Percentiles rank a stretch among this genome's conserved stretches.
Conservation (phyloP, 139 green algal genomes). For the Tetradesmus obliquus region DNA sequence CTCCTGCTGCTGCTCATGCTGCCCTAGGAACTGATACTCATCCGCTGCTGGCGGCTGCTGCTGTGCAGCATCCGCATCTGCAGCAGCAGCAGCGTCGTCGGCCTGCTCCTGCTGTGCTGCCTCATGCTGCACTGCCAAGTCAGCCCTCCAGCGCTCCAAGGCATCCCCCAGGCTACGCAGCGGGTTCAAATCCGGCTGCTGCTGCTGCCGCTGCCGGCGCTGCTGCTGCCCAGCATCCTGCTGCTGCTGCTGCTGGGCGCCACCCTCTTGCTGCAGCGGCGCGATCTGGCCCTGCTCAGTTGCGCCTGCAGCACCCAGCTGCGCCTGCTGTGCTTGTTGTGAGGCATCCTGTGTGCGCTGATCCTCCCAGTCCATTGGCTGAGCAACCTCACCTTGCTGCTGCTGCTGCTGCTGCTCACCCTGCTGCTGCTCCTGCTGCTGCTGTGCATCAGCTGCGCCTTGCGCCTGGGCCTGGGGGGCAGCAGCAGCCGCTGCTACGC, state of each 20-base stretch:
- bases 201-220: constrained; percentile 42
- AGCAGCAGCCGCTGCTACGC: constrained; percentile 59
- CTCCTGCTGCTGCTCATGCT: constrained; percentile 50
- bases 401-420: constrained; percentile 37
- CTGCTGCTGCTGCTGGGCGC: constrained; percentile 46
- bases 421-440: constrained; percentile 39
- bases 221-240: constrained; percentile 38
- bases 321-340: constrained; percentile 37
- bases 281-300: constrained; percentile 32
- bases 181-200: constrained; percentile 75
- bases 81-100: constrained; percentile 38
- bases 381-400: constrained; percentile 27
- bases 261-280: constrained; percentile 27
- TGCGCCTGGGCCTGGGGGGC: constrained; percentile 35
- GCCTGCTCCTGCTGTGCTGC: constrained; percentile 57
- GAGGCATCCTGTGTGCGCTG: constrained; percentile 36
- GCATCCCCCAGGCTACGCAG: constrained; percentile 77
- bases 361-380: constrained; percentile 45
- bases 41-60: constrained; percentile 44
- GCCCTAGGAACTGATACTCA: constrained; percentile 73
- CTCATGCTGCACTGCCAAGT: constrained; percentile 78
- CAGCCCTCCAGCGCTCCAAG: constrained; percentile 80
- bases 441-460: constrained; percentile 44
- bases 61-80: constrained; percentile 46
- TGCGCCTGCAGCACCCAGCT: constrained; percentile 39